phyloP scores from a whole-genome alignment of 2,329 filamentous ascomycete genomes.

The Stromatinia cepivora region DNA sequence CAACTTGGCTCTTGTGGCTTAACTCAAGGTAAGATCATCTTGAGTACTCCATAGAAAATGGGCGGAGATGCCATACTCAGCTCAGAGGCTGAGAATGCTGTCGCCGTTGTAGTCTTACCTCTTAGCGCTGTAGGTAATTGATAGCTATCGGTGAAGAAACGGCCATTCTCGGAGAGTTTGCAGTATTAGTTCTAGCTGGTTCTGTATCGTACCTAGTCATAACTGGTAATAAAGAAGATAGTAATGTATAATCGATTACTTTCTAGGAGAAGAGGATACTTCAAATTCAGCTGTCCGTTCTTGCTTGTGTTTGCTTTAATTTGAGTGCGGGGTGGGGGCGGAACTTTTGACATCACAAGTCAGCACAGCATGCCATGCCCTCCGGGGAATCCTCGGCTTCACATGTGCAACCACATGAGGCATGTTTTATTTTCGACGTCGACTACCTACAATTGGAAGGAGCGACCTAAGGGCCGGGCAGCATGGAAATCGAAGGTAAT shows the following conservation, averaged over 20 bases:
- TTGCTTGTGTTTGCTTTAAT: background rate
- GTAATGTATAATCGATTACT: background rate
- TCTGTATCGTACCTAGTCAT: background rate
- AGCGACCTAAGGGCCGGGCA: background rate
- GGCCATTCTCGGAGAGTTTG: background rate
- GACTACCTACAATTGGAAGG: too few species aligned
- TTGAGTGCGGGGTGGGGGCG: background rate
- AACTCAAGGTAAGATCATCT: background rate
- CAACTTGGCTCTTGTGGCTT: background rate
- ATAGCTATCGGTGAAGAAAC: background rate
- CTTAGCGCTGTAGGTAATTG: background rate
- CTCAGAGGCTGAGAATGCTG: background rate
- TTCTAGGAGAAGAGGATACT: background rate
- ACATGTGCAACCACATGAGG: background rate
- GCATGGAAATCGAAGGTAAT: background rate
- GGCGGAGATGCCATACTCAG: background rate
- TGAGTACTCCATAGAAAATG: background rate
- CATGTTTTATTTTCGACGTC: background rate
- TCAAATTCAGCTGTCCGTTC: background rate
- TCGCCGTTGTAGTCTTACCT: background rate
- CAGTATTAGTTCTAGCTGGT: background rate
- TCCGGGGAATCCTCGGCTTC: background rate
- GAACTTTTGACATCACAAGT: background rate
- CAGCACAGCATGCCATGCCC: background rate
- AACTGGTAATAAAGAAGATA: background rate